A percentile compares a stretch with the other conserved stretches of the same genome.
phyloP scores from a whole-genome alignment of 129 eudicot genomes.

The Artemisia argyi region DNA sequence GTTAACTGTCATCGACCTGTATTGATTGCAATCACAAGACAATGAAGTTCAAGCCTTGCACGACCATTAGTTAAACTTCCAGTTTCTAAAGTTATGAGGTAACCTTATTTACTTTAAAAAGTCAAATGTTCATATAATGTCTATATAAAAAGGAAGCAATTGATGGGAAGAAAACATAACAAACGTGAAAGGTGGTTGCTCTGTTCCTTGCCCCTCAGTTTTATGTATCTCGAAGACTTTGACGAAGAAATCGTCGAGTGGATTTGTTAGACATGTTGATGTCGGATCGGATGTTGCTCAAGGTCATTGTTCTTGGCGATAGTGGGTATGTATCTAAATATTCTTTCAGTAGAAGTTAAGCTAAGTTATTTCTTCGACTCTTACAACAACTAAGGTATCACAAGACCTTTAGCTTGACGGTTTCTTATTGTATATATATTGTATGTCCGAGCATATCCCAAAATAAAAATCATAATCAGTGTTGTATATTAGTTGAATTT shows the following conservation, averaged over 20 bases:
- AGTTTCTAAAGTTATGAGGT: not conserved
- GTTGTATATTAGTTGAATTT: too few relatives aligned
- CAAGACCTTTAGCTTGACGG: too few relatives aligned
- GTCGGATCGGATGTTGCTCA: constrained; percentile 71
- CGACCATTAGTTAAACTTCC: constrained; percentile 28
- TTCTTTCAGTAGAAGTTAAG: not conserved
- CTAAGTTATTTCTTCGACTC: not conserved
- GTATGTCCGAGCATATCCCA: too few relatives aligned
- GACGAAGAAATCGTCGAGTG: too few relatives aligned
- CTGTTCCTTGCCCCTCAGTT: constrained; percentile 7
- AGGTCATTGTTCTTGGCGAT: constrained; percentile 86
- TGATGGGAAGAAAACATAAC: not conserved
- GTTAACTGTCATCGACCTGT: constrained; percentile 39
- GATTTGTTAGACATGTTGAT: constrained; percentile 31
- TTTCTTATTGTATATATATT: too few relatives aligned
- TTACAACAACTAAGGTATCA: too few relatives aligned
- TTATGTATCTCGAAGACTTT: not conserved
- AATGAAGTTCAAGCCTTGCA: constrained; percentile 35
- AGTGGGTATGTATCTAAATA: constrained; percentile 48
- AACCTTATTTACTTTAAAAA: constrained; percentile 18
- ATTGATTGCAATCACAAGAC: constrained; percentile 38
- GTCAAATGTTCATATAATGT: not conserved
- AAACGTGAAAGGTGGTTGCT: constrained; percentile 17
- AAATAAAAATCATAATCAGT: too few relatives aligned
- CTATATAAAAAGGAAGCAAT: constrained; percentile 17